A percentile compares a stretch with the other conserved stretches of the same genome.
Evolutionary conservation across 2,329 filamentous ascomycete genomes (phyloP).

Genomic region (Diplodia sapinea): DNA sequence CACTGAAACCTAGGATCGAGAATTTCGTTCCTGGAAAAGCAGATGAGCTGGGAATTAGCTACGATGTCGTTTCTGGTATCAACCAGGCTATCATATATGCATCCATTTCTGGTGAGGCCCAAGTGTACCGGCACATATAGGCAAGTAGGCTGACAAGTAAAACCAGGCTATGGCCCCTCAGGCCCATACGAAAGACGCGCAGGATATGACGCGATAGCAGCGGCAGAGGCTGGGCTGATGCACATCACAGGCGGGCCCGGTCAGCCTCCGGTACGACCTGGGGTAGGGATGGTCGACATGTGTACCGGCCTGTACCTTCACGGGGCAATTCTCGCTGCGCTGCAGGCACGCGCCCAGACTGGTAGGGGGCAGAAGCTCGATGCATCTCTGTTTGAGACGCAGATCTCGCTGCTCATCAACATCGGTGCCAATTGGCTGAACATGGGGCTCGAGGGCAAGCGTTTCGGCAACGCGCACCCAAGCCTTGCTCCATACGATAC

Average conservation of each 20-base stretch:
- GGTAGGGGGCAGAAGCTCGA: constrained; percentile 54
- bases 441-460: constrained; percentile 48
- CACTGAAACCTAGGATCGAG: constrained; percentile 41
- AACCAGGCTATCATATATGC: constrained; percentile 53
- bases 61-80: constrained; percentile 44
- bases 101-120: constrained; percentile 47
- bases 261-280: constrained; percentile 50
- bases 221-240: constrained; percentile 52
- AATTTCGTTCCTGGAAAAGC: constrained; percentile 54
- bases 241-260: constrained; percentile 53
- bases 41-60: constrained; percentile 51
- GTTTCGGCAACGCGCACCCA: constrained; percentile 56
- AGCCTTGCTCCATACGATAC: constrained; percentile 57
- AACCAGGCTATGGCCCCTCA: constrained; percentile 48
- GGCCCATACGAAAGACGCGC: constrained; percentile 52
- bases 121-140: constrained; percentile 33
- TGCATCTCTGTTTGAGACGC: constrained; percentile 54
- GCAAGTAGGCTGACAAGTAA: constrained; percentile 42
- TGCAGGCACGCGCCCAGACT: constrained; percentile 35
- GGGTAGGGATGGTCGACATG: constrained; percentile 54
- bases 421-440: constrained; percentile 51
- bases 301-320: constrained; percentile 53
- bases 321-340: constrained; percentile 52
- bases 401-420: constrained; percentile 52
- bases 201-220: constrained; percentile 56